Percentiles rank a stretch among this genome's conserved stretches.
These are phyloP conservation scores for Melampsora medusae DNA, from an alignment of 1,284 basidiomycete species.

Conservation along the genomic window DNA sequence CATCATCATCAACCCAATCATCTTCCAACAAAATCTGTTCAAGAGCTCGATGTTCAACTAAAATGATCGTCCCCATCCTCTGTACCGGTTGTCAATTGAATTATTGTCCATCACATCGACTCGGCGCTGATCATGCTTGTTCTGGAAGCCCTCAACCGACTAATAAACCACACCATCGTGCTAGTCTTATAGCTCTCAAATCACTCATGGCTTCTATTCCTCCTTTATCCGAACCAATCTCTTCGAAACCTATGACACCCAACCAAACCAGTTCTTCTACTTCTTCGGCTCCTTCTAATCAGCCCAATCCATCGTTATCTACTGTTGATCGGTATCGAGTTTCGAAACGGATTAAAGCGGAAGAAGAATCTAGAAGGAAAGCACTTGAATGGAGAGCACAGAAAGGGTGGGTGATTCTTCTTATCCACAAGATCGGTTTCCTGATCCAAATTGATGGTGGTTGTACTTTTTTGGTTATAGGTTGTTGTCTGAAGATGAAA, in stretches of 20 bases:
- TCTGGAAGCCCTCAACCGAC: neutral
- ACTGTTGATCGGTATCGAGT: neutral
- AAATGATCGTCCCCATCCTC: conserved; percentile 30
- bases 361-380: conserved; percentile 10
- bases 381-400: conserved; percentile 7
- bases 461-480: neutral
- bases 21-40: conserved; percentile 8
- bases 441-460: no score
- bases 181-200: neutral
- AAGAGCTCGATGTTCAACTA: conserved; percentile 21
- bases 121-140: conserved; percentile 39
- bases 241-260: neutral
- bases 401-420: neutral
- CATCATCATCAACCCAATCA: neutral
- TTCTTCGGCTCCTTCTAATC: neutral
- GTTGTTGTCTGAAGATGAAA: neutral
- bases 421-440: no score
- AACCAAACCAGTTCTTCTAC: neutral
- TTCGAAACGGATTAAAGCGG: neutral
- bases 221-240: neutral
- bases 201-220: neutral
- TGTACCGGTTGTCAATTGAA: conserved; percentile 24
- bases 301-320: neutral
- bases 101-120: conserved; percentile 40
- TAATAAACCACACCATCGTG: neutral